Conservation (phyloP, 805 yeast species). For the Jamesozyma jinghongensis region DNA sequence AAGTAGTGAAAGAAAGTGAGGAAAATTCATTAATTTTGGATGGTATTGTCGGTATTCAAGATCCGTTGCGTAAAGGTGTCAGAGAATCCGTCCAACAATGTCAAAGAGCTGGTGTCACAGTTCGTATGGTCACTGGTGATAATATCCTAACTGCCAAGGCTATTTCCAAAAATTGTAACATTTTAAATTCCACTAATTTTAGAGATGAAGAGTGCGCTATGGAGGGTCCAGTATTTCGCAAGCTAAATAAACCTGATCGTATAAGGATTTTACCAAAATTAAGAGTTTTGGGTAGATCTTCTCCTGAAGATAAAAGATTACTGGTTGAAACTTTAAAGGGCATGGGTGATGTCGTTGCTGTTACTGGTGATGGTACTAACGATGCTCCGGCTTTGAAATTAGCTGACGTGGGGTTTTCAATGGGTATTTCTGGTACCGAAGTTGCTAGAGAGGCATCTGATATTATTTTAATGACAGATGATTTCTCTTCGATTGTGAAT, state of each 20-base stretch:
- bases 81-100: slow-evolving; percentile 82
- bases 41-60: slow-evolving; percentile 85
- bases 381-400: slow-evolving; percentile 96
- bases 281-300: slow-evolving; percentile 83
- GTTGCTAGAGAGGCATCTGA: slow-evolving; percentile 98
- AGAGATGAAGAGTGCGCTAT: slow-evolving; percentile 53
- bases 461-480: slow-evolving; percentile 87
- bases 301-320: slow-evolving; percentile 90
- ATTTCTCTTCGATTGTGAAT: slow-evolving; percentile 86
- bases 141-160: slow-evolving; percentile 86
- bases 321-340: slow-evolving; percentile 72
- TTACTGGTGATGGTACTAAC: slow-evolving; percentile 98
- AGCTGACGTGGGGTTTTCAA: slow-evolving; percentile 97
- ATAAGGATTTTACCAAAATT: slow-evolving; percentile 57
- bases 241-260: slow-evolving; percentile 50
- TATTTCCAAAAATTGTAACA: slow-evolving; percentile 80
- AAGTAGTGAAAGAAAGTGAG: slow-evolving; percentile 7
- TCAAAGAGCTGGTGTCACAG: slow-evolving; percentile 84
- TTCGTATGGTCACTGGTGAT: slow-evolving; percentile 98
- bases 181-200: slow-evolving; percentile 40
- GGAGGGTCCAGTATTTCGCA: slow-evolving; percentile 90
- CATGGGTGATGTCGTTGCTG: slow-evolving; percentile 92
- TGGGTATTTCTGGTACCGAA: slow-evolving; percentile 98
- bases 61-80: slow-evolving; percentile 87
- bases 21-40: slow-evolving; percentile 44